These are phyloP conservation scores for Pestalotiopsis sp. DNA, from an alignment of 2,329 filamentous ascomycete species.

Conservation along the genomic window DNA sequence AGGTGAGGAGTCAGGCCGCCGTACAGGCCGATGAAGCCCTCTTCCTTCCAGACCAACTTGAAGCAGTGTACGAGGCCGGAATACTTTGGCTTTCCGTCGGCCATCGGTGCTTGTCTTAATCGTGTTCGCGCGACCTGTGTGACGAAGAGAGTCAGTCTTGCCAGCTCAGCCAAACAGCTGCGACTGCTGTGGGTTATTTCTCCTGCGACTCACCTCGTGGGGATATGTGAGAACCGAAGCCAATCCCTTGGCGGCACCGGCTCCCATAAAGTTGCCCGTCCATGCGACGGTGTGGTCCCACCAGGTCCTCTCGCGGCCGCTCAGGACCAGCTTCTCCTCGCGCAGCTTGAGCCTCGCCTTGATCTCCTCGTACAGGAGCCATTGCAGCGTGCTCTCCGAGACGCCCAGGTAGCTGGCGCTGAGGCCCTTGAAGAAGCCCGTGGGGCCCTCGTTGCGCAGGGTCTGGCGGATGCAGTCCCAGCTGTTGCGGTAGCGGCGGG, in stretches of 20 bases:
- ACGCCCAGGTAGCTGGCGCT: slow-evolving; percentile 91
- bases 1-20: slow-evolving; percentile 91
- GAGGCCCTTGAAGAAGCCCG: slow-evolving; percentile 86
- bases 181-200: not conserved
- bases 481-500: slow-evolving; percentile 82
- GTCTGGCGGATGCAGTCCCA: slow-evolving; percentile 86
- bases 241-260: slow-evolving; percentile 83
- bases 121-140: slow-evolving; percentile 78
- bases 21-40: slow-evolving; percentile 84
- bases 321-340: slow-evolving; percentile 59
- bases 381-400: slow-evolving; percentile 87
- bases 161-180: not conserved
- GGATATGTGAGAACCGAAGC: slow-evolving; percentile 88
- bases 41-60: slow-evolving; percentile 83
- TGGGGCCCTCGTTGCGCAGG: slow-evolving; percentile 76
- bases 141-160: not conserved
- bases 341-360: slow-evolving; percentile 73
- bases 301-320: slow-evolving; percentile 64
- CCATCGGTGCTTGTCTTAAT: slow-evolving; percentile 80
- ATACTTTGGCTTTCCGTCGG: slow-evolving; percentile 77
- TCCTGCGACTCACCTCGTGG: slow-evolving; percentile 69
- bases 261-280: slow-evolving; percentile 78
- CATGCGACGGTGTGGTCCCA: slow-evolving; percentile 79
- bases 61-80: slow-evolving; percentile 89
- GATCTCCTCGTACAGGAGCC: slow-evolving; percentile 92